Evolutionary conservation across 163 green algal genomes (phyloP).

Genomic region (Scenedesmus sp.): DNA sequence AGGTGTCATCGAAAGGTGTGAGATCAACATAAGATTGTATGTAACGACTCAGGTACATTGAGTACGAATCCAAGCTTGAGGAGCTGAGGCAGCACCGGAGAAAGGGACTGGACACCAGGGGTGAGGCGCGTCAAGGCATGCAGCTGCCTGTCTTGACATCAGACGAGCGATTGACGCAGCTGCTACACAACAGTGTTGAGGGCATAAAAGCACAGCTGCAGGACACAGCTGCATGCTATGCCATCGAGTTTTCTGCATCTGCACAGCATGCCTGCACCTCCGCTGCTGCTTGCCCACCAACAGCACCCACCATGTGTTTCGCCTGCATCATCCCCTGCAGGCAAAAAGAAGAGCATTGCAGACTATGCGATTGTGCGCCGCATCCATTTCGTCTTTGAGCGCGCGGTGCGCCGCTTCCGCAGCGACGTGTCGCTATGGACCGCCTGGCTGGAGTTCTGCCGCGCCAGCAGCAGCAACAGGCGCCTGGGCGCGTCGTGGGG

Average conservation of each 20-base stretch:
- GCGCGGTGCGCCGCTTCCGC: slow-evolving; percentile 91
- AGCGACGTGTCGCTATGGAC: slow-evolving; percentile 92
- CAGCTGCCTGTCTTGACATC: neutral
- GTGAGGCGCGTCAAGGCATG: neutral
- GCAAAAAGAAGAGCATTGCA: slow-evolving; percentile 72
- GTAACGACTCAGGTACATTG: slow-evolving; percentile 78
- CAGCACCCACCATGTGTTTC: neutral
- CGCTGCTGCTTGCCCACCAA: neutral
- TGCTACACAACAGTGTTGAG: too few relatives aligned
- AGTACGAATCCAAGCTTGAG: slow-evolving; percentile 90
- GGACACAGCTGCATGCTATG: too few relatives aligned
- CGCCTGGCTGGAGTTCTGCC: slow-evolving; percentile 90
- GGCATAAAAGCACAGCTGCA: too few relatives aligned
- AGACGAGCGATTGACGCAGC: too few relatives aligned
- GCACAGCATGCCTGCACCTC: neutral
- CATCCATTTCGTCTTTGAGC: slow-evolving; percentile 95
- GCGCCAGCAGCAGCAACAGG: slow-evolving; percentile 33
- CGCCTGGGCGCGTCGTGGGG: slow-evolving; percentile 25
- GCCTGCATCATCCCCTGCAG: neutral
- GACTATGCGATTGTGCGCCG: slow-evolving; percentile 84
- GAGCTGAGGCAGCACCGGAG: slow-evolving; percentile 80
- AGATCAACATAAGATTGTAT: neutral
- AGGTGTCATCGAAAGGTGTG: neutral
- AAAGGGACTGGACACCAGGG: slow-evolving; percentile 42
- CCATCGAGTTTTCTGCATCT: too few relatives aligned